Base-by-base conservation (phyloP, 352 stramenopile genomes). In the Globisporangium megalacanthum region DNA sequence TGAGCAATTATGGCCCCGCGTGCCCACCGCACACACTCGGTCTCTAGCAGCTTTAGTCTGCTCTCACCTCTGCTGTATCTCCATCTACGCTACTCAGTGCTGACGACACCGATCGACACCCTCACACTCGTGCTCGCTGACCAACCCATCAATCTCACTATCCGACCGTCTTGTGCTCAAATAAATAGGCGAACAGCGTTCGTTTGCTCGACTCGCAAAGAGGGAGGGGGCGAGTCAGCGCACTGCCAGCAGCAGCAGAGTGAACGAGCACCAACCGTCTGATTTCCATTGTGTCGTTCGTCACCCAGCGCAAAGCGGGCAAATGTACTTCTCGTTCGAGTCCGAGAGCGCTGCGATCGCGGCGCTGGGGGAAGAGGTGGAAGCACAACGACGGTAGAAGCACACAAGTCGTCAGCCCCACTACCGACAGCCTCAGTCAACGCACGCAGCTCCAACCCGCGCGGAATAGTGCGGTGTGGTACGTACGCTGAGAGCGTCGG, bases 281-380 rank as follows among this genome's bases (percentile, higher is more conserved):
- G 13, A 17, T 17, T 22, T 48, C 6, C 42, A 9, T 10, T 22
- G 7, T 45, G 11, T 5, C 25, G 11, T 5, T 19, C 50, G 54
- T 55, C 82, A 71, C 13, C 82, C 82, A 57, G 62, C 68, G 65
- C 84, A 94, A 25, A 92, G 62, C 5, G 84, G 84, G 31, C 84
- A 92, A 63, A 92, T 89, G 71, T 94, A 94, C 73, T 91, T 92
- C 20, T 91, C 84, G 60, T 73, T 85, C 25, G 82, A 79, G 19
- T 88, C 75, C 19, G 71, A 59, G 49, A 94, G 80, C 20, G 73
- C 60, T 35, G 79, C 74, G 36, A 94, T 74, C 1, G 69, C 49
- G 37, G 64, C 68, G 25, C 79, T 89, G 51, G 49, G 6, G 25
- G 4, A 29, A 29, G 25, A 29, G 25, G 25, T 29, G 25, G 13